Evolutionary conservation across 495 filamentous ascomycete genomes (phyloP).

Genomic region (Aspergillus nidulans): DNA sequence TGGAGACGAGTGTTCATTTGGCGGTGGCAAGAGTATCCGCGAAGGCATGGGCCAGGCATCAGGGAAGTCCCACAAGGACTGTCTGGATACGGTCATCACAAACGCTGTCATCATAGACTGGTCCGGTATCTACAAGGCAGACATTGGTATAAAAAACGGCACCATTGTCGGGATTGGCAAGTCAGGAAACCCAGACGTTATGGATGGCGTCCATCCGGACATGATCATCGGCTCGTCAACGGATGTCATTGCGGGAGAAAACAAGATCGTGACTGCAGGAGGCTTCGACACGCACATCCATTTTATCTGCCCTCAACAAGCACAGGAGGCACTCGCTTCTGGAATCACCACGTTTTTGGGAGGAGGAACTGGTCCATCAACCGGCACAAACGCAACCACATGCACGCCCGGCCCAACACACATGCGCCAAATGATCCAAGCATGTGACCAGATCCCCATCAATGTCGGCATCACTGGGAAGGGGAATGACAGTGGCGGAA

Average conservation of each 20-base stretch:
- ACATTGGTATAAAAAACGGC: conserved; percentile 91
- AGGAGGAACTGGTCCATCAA: conserved; percentile 91
- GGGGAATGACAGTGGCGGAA: conserved; percentile 78
- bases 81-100: conserved; percentile 82
- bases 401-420: conserved; percentile 85
- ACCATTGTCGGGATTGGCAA: conserved; percentile 90
- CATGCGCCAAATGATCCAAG: conserved; percentile 90
- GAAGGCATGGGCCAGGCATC: conserved; percentile 97
- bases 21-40: conserved; percentile 88
- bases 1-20: conserved; percentile 94
- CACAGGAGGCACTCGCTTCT: conserved; percentile 75
- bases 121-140: conserved; percentile 92
- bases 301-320: conserved; percentile 96
- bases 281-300: conserved; percentile 94
- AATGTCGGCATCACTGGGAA: conserved; percentile 96
- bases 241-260: conserved; percentile 93
- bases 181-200: conserved; percentile 93
- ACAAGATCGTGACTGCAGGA: conserved; percentile 89
- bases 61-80: conserved; percentile 64
- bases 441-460: conserved; percentile 77
- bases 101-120: conserved; percentile 92
- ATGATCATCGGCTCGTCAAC: conserved; percentile 88
- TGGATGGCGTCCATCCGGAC: conserved; percentile 76
- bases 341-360: conserved; percentile 92
- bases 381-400: conserved; percentile 92